Evolutionary conservation across 176 grass and related monocot species (phyloP), one percentile per base, ranked within the genome.

Genomic region (Canna indica): DNA sequence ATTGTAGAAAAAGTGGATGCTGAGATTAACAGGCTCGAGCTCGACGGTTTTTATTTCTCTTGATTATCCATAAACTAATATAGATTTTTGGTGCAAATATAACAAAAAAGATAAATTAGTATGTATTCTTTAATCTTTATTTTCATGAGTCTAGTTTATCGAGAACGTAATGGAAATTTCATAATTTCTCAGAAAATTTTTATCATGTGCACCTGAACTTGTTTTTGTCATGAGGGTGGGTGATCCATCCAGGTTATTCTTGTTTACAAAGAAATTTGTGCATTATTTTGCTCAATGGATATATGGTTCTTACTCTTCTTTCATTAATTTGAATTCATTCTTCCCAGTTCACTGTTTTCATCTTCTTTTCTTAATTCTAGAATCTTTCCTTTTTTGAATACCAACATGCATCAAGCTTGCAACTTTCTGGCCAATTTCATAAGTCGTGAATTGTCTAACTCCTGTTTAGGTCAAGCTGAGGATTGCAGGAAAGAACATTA

Each of bases 401-500:
- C 12, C 59, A 34, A 11, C 14, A 32, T 2, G 10, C 27, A 62
- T 33, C 12, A 16, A 33, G 27, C 14, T 17, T 16, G 59, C 26
- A 24, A 13, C 26, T 20, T 25, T 26, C 10, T 62, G 30, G 9
- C 10, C 29, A 62, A 32, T 15, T 62, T 15, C 28, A 32, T 10
- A 17, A 38, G 6, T 25, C 20, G 24, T 38, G 18, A 38, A 38
- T 39, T 54, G 50, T 38, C 63, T 59, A 41, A 47, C 15, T 42
- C 77, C 70, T 60, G 70, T 26, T 77, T 73, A 97, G 94, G 89
- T 97, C 45, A 97, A 97, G 77, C 73, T 97, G 29, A 85, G 68
- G 5, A 71, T 87, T 57, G 88, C 89, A 83, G 89, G 94, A 69
- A 97, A 97, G 83, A 82, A 77, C 77, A 80, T 83, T 78, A 83